Percentiles rank a stretch among this genome's conserved stretches.
Evolutionary conservation across 1,284 basidiomycete genomes (phyloP).

Genomic region (Psilocybe mexicana): DNA sequence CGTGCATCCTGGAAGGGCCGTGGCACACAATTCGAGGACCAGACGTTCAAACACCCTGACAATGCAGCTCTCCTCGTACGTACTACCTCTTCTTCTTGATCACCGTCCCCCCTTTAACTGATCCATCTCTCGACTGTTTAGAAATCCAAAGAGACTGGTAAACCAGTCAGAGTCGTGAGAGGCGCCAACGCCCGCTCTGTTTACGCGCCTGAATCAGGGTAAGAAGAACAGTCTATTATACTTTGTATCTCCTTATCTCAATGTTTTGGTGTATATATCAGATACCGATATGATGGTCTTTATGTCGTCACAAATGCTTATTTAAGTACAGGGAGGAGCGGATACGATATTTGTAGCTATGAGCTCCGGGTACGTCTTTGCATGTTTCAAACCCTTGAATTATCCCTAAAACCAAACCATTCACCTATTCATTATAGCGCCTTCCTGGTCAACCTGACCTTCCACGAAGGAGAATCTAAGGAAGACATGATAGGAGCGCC

Average conservation of each 20-base stretch:
- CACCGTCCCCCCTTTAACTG: not conserved
- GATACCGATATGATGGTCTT: slow-evolving; percentile 36
- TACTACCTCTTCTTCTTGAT: not conserved
- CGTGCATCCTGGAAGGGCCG: slow-evolving; percentile 4
- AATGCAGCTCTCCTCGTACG: slow-evolving; percentile 30
- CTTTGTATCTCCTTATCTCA: not conserved
- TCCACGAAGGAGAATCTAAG: slow-evolving; percentile 1
- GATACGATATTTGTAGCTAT: slow-evolving; percentile 34
- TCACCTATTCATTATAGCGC: slow-evolving; percentile 19
- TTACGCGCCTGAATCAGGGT: slow-evolving; percentile 30
- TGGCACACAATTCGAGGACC: slow-evolving; percentile 24
- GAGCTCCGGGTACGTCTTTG: slow-evolving; percentile 25
- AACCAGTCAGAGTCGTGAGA: slow-evolving; percentile 34
- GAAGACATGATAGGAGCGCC: not conserved
- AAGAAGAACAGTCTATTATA: not conserved
- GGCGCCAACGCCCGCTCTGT: slow-evolving; percentile 26
- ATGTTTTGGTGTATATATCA: slow-evolving; percentile 8
- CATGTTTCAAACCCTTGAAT: too few species aligned
- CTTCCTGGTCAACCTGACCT: slow-evolving; percentile 25
- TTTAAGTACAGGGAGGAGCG: slow-evolving; percentile 27
- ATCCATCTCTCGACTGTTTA: slow-evolving; percentile 5
- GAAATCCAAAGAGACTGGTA: slow-evolving; percentile 23
- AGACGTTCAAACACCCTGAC: slow-evolving; percentile 26
- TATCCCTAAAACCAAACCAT: too few species aligned
- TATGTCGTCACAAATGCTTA: slow-evolving; percentile 31